Evolutionary conservation across 73 alveolate species (phyloP).

Genomic region (Paramecium primaurelia): DNA sequence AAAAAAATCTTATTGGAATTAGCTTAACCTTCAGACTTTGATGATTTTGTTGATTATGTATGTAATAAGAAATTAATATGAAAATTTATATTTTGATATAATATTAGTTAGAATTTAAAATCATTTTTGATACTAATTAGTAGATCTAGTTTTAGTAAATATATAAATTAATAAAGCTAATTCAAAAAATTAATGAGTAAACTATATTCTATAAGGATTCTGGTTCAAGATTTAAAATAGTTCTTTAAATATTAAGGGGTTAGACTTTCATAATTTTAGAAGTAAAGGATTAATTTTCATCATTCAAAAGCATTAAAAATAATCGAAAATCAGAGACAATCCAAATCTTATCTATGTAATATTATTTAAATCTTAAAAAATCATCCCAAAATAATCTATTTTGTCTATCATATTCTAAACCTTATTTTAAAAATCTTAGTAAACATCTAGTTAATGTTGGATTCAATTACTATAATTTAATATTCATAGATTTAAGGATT

Average conservation of each 20-base stretch:
- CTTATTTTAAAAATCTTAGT: not conserved
- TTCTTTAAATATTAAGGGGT: not conserved
- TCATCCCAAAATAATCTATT: constrained; percentile 9
- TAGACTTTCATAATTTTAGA: not conserved
- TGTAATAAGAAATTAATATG: not conserved
- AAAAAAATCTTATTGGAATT: not conserved
- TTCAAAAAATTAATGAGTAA: constrained; percentile 4
- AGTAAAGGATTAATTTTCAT: not conserved
- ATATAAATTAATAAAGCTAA: not conserved
- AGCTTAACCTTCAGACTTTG: not conserved
- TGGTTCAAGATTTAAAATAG: not conserved
- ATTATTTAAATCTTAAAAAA: not conserved
- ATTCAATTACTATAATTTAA: not conserved
- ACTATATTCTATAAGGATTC: not conserved
- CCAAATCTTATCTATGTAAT: not conserved
- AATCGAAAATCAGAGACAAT: not conserved
- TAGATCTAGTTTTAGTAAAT: not conserved
- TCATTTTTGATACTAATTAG: not conserved
- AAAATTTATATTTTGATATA: not conserved
- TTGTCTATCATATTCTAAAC: not conserved
- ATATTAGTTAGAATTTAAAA: not conserved
- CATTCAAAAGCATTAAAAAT: constrained; percentile 2
- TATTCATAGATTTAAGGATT: not conserved
- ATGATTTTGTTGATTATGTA: not conserved
- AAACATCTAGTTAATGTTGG: not conserved